phyloP scores from a whole-genome alignment of 768 basidiomycete genomes.

The Pleurotus sapidus region DNA sequence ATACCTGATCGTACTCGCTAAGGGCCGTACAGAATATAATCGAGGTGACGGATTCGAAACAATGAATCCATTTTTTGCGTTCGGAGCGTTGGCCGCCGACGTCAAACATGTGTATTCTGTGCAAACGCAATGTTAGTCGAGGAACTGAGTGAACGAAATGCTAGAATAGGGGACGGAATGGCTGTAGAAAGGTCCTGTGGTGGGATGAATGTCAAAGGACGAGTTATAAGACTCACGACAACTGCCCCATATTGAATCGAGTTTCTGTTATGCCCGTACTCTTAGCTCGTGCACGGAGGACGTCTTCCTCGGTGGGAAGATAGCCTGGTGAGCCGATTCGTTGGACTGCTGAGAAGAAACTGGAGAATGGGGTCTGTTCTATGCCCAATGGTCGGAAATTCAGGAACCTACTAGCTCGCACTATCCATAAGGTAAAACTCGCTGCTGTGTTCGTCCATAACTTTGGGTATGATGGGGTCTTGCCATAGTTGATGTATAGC shows the following conservation, averaged over 20 bases:
- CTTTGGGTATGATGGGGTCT: conserved; percentile 57
- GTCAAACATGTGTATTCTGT: conserved; percentile 69
- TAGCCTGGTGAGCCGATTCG: conserved; percentile 83
- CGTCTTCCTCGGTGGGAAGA: conserved; percentile 82
- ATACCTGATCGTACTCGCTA: conserved; percentile 57
- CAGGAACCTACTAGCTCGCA: conserved; percentile 72
- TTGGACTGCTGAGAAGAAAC: conserved; percentile 84
- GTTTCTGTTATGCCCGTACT: conserved; percentile 92
- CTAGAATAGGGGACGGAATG: not conserved
- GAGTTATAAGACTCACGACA: conserved; percentile 40
- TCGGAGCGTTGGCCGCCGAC: conserved; percentile 80
- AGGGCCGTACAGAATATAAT: conserved; percentile 70
- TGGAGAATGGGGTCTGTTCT: conserved; percentile 21
- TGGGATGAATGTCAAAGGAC: too few relatives aligned
- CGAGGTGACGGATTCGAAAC: conserved; percentile 57
- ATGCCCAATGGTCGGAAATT: not conserved
- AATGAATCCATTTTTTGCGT: conserved; percentile 80
- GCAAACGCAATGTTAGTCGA: conserved; percentile 1
- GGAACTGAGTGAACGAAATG: not conserved
- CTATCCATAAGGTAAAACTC: conserved; percentile 96
- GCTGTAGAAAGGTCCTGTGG: too few relatives aligned
- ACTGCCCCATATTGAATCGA: conserved; percentile 65
- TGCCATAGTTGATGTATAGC: conserved; percentile 70
- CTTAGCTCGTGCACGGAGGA: conserved; percentile 85
- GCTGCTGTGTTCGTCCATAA: conserved; percentile 55